Evolutionary conservation across 202 grass and related monocot species (phyloP).

Genomic region (Zizania palustris): DNA sequence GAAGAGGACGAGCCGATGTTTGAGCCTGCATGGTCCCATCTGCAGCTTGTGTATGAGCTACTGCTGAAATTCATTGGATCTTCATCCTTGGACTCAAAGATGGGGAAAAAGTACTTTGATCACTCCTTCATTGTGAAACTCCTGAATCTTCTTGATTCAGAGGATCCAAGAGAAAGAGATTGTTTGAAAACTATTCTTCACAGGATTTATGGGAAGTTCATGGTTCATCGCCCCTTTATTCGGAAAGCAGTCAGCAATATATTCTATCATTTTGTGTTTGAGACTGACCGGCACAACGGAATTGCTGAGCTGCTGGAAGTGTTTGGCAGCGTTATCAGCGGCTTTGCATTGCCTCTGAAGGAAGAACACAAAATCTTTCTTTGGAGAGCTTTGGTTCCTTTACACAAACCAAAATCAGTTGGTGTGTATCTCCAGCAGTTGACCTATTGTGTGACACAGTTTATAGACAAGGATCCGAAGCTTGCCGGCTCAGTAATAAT

Average conservation of each 20-base stretch:
- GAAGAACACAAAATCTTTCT: conserved; percentile 98
- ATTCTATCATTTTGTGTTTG: conserved; percentile 90
- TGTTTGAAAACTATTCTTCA: conserved; percentile 89
- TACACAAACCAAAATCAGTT: conserved; percentile 84
- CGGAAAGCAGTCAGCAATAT: conserved; percentile 89
- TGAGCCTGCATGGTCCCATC: conserved; percentile 82
- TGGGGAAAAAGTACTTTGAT: conserved; percentile 94
- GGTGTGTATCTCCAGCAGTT: conserved; percentile 93
- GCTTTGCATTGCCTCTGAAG: conserved; percentile 87
- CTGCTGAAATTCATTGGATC: conserved; percentile 88
- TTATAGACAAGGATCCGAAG: conserved; percentile 93
- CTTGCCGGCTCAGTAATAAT: conserved; percentile 65
- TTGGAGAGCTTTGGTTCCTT: conserved; percentile 67
- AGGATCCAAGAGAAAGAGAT: conserved; percentile 90
- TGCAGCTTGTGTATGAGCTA: conserved; percentile 95
- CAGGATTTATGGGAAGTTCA: conserved; percentile 90
- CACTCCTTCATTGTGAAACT: conserved; percentile 83
- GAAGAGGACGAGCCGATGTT: conserved; percentile 96
- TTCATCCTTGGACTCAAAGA: conserved; percentile 79
- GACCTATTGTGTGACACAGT: conserved; percentile 88
- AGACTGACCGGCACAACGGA: conserved; percentile 81
- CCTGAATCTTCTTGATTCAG: conserved; percentile 87
- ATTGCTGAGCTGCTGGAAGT: conserved; percentile 95
- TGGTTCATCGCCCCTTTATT: conserved; percentile 93
- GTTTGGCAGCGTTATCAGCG: conserved; percentile 88